Conservation (phyloP, 352 stramenopile species). For the Phytophthora tentaculata region DNA sequence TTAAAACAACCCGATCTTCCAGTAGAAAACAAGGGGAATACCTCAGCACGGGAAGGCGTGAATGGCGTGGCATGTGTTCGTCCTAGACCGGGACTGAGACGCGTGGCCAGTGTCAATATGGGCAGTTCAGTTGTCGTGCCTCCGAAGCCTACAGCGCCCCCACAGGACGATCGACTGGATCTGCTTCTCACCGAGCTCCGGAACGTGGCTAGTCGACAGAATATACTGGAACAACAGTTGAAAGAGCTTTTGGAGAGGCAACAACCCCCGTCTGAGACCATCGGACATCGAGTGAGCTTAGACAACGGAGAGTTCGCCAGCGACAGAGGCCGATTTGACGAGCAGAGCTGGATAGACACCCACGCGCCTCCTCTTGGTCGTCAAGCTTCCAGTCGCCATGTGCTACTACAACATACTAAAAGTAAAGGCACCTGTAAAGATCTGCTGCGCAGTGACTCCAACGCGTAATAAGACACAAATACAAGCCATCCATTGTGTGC, state of each 20-base stretch:
- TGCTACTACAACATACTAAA: background rate
- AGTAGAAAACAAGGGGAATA: background rate
- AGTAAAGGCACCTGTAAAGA: background rate
- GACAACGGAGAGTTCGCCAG: slow-evolving; percentile 11
- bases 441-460: background rate
- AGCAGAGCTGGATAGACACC: slow-evolving; percentile 37
- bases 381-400: slow-evolving; percentile 22
- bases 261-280: background rate
- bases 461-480: background rate
- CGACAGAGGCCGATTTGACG: slow-evolving; percentile 41
- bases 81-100: slow-evolving; percentile 4
- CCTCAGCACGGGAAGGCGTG: slow-evolving; percentile 3
- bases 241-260: slow-evolving; percentile 19
- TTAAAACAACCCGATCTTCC: background rate
- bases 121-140: background rate
- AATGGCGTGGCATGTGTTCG: background rate
- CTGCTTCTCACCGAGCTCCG: slow-evolving; percentile 37
- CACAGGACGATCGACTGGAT: slow-evolving; percentile 21
- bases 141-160: background rate
- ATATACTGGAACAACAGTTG: slow-evolving; percentile 34
- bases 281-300: background rate
- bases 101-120: slow-evolving; percentile 8
- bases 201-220: slow-evolving; percentile 34
- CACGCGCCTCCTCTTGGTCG: slow-evolving; percentile 32
- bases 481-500: background rate